A percentile compares a stretch with the other conserved stretches of the same genome.
These are phyloP conservation scores for Emericellopsis terricola DNA, from an alignment of 495 filamentous ascomycete species.

Conservation along the genomic window DNA sequence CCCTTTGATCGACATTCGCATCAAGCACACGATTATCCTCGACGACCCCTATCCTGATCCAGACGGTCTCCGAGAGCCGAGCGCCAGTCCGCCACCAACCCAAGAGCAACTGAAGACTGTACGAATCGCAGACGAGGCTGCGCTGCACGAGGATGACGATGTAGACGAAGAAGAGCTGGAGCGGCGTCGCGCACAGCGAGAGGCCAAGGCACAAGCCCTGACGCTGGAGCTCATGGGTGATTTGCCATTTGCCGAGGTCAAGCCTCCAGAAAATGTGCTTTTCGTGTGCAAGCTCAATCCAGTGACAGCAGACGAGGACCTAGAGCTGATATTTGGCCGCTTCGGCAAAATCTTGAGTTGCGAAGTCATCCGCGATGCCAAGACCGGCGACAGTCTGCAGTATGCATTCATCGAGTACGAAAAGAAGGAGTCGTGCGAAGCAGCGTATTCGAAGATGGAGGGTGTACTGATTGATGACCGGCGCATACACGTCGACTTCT, in stretches of 20 bases:
- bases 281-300: constrained; percentile 99
- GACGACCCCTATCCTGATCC: constrained; percentile 84
- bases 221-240: constrained; percentile 98
- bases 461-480: constrained; percentile 92
- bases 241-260: constrained; percentile 93
- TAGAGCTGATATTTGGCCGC: constrained; percentile 88
- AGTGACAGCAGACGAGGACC: constrained; percentile 83
- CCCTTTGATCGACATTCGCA: constrained; percentile 78
- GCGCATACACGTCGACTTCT: constrained; percentile 96
- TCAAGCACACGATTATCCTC: constrained; percentile 75
- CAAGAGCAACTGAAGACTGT: constrained; percentile 80
- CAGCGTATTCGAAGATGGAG: constrained; percentile 98
- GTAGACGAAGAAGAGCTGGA: constrained; percentile 59
- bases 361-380: constrained; percentile 89
- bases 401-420: constrained; percentile 98
- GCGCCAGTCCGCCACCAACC: constrained; percentile 63
- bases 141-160: constrained; percentile 32
- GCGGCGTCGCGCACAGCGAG: constrained; percentile 65
- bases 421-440: constrained; percentile 78
- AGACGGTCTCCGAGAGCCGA: constrained; percentile 50
- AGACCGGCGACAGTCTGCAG: constrained; percentile 86
- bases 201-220: constrained; percentile 84
- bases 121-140: constrained; percentile 69
- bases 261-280: constrained; percentile 89
- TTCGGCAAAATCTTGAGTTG: constrained; percentile 92